Evolutionary conservation across 352 stramenopile species (phyloP).

Genomic region (Globisporangium uncinulatum): DNA sequence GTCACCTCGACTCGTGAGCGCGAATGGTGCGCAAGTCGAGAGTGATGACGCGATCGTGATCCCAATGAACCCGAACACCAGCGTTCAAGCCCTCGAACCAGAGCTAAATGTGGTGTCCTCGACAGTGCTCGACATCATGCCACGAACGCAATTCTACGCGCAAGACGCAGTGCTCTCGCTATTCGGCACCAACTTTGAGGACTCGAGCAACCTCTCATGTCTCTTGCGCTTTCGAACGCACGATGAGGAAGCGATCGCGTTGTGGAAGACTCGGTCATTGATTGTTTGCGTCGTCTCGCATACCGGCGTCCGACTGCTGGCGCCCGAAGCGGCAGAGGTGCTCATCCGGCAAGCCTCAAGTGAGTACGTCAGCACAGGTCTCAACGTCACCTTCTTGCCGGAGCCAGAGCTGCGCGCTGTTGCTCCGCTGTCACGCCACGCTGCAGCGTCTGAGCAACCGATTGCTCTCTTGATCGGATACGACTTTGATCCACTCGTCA

Average conservation of each 20-base stretch:
- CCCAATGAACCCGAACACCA: slow-evolving; percentile 13
- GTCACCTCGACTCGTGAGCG: no score
- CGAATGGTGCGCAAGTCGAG: not conserved
- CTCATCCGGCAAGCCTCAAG: slow-evolving; percentile 16
- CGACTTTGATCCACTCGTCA: slow-evolving; percentile 30
- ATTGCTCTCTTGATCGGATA: slow-evolving; percentile 24
- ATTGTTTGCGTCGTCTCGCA: slow-evolving; percentile 15
- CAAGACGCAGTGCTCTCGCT: slow-evolving; percentile 17
- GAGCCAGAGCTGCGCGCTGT: slow-evolving; percentile 21
- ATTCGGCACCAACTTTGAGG: slow-evolving; percentile 19
- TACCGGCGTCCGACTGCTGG: not conserved
- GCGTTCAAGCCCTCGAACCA: no score
- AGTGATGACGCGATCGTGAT: slow-evolving; percentile 13
- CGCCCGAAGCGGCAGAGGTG: slow-evolving; percentile 11
- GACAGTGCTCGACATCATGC: slow-evolving; percentile 21
- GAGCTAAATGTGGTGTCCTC: slow-evolving; percentile 6
- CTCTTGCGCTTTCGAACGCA: slow-evolving; percentile 17
- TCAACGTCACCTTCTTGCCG: slow-evolving; percentile 32
- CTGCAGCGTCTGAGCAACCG: not conserved
- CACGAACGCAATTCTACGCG: slow-evolving; percentile 12
- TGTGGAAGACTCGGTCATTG: slow-evolving; percentile 18
- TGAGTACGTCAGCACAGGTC: slow-evolving; percentile 20
- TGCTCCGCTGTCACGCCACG: not conserved
- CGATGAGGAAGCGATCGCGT: slow-evolving; percentile 10
- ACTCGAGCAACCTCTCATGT: slow-evolving; percentile 16